These are phyloP conservation scores for Candida palmyrensis DNA, from an alignment of 805 yeast species.

Conservation along the genomic window DNA sequence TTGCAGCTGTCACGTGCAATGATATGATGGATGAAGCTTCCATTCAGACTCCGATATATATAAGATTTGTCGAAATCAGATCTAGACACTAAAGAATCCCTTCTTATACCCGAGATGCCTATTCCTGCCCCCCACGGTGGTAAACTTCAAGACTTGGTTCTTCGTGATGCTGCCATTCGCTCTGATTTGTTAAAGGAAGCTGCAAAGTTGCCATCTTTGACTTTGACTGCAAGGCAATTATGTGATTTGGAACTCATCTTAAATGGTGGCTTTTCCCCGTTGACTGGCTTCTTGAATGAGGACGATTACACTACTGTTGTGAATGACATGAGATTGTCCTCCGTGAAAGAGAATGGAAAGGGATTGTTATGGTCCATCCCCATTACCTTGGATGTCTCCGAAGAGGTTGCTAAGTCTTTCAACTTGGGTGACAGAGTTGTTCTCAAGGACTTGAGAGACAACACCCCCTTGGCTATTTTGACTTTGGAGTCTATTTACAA, in stretches of 20 bases:
- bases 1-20: slow-evolving; percentile 14
- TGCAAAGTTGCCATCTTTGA: slow-evolving; percentile 36
- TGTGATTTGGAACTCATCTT: slow-evolving; percentile 90
- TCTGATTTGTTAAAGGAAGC: slow-evolving; percentile 51
- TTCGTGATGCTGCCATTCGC: slow-evolving; percentile 68
- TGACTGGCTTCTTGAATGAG: slow-evolving; percentile 61
- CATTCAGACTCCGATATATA: neutral
- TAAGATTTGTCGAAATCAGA: neutral
- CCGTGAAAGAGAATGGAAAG: slow-evolving; percentile 32
- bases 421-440: slow-evolving; percentile 59
- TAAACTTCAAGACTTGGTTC: slow-evolving; percentile 73
- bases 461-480: slow-evolving; percentile 71
- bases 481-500: slow-evolving; percentile 73
- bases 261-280: slow-evolving; percentile 92
- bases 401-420: slow-evolving; percentile 37
- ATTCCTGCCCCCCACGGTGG: slow-evolving; percentile 87
- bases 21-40: slow-evolving; percentile 7
- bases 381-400: slow-evolving; percentile 75
- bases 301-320: slow-evolving; percentile 68
- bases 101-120: slow-evolving; percentile 40
- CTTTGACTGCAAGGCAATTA: slow-evolving; percentile 78
- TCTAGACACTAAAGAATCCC: neutral
- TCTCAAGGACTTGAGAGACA: slow-evolving; percentile 78
- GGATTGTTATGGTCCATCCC: slow-evolving; percentile 92
- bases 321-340: slow-evolving; percentile 60